Conservation (phyloP, 768 basidiomycete genomes). For the Lactarius trivialis region DNA sequence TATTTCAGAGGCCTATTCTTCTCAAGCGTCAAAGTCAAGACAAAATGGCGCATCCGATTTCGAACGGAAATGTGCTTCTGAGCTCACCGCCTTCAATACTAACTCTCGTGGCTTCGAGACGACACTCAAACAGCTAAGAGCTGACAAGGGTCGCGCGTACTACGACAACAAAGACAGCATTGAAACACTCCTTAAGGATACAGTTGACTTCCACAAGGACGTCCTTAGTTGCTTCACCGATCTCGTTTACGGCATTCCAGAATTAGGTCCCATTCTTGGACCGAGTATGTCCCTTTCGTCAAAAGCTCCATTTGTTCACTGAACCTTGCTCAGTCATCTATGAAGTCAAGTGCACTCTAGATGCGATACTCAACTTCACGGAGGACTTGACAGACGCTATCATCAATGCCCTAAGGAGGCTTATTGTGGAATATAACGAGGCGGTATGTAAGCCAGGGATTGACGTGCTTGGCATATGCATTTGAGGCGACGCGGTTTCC, state of each 20-base stretch:
- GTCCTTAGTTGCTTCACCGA: slow-evolving; percentile 31
- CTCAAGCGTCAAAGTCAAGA: slow-evolving; percentile 27
- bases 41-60: slow-evolving; percentile 34
- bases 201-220: slow-evolving; percentile 45
- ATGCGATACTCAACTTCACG: slow-evolving; percentile 40
- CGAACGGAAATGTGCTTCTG: slow-evolving; percentile 34
- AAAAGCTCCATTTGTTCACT: background rate
- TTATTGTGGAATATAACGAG: slow-evolving; percentile 24
- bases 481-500: slow-evolving; percentile 20
- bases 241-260: slow-evolving; percentile 37
- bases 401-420: slow-evolving; percentile 34
- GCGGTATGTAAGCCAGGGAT: slow-evolving; percentile 27
- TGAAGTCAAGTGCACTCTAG: slow-evolving; percentile 54
- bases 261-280: slow-evolving; percentile 45
- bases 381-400: slow-evolving; percentile 46
- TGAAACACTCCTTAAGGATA: slow-evolving; percentile 44
- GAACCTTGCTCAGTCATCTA: slow-evolving; percentile 41
- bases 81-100: slow-evolving; percentile 33
- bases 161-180: slow-evolving; percentile 40
- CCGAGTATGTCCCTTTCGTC: slow-evolving; percentile 36
- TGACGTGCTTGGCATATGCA: slow-evolving; percentile 21
- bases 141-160: slow-evolving; percentile 45
- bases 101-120: slow-evolving; percentile 30
- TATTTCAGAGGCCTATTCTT: slow-evolving; percentile 24
- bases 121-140: slow-evolving; percentile 28